Conservation (phyloP, 192 early-diverging fungal genomes). For the Mortierella hygrophila region DNA sequence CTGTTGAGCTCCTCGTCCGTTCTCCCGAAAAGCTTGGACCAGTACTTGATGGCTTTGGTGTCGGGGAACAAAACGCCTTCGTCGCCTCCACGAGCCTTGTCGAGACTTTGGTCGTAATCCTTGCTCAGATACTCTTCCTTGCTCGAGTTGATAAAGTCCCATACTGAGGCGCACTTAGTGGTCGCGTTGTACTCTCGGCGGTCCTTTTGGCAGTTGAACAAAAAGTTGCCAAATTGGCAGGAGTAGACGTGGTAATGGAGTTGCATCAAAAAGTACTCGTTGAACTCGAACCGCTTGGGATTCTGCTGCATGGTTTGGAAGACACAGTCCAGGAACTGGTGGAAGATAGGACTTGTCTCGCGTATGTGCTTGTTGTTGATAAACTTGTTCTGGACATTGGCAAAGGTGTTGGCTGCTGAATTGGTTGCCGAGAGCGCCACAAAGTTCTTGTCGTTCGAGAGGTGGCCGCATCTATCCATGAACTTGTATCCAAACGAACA, state of each 20-base stretch:
- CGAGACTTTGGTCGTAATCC: constrained; percentile 65
- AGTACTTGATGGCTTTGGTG: constrained; percentile 75
- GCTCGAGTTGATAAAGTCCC: constrained; percentile 82
- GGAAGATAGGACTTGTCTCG: constrained; percentile 95
- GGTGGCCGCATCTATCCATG: constrained; percentile 90
- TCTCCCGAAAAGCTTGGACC: constrained; percentile 76
- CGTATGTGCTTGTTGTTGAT: constrained; percentile 71
- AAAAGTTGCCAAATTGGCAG: constrained; percentile 95
- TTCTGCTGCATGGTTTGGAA: constrained; percentile 92
- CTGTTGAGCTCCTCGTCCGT: constrained; percentile 68
- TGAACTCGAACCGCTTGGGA: constrained; percentile 95
- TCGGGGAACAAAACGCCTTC: constrained; percentile 78
- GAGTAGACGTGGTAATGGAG: constrained; percentile 90
- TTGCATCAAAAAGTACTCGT: constrained; percentile 82
- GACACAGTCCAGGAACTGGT: constrained; percentile 97
- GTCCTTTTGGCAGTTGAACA: constrained; percentile 92
- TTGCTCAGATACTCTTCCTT: constrained; percentile 70
- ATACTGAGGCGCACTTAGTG: constrained; percentile 73
- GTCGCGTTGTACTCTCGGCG: constrained; percentile 61
- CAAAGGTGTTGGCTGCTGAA: constrained; percentile 70
- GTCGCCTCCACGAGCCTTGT: constrained; percentile 59
- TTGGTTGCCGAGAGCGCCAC: constrained; percentile 64
- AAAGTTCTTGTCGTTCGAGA: constrained; percentile 82
- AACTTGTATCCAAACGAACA: constrained; percentile 98
- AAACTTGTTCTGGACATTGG: constrained; percentile 70